Conservation (phyloP, 176 grass and related monocot genomes). For the Tillandsia fasciculata region DNA sequence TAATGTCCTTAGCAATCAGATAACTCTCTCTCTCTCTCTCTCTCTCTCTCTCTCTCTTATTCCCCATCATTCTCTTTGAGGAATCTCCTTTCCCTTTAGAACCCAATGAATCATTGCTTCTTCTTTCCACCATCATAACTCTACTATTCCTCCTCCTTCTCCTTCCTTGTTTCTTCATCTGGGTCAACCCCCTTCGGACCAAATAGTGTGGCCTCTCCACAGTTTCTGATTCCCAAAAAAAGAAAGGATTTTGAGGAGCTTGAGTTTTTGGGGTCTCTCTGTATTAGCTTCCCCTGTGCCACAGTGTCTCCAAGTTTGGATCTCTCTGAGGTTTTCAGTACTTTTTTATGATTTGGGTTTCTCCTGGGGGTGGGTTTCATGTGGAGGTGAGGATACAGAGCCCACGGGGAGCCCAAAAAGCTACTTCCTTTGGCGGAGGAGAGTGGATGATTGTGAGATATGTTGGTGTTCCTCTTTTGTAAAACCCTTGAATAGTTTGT, state of each 20-base stretch:
- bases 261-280: neutral
- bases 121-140: slow-evolving; percentile 4
- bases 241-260: neutral
- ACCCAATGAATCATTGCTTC: slow-evolving; percentile 31
- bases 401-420: neutral
- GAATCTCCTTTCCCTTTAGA: slow-evolving; percentile 20
- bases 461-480: neutral
- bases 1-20: slow-evolving; percentile 15
- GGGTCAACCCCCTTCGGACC: slow-evolving; percentile 2
- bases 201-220: neutral
- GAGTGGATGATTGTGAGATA: neutral
- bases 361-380: neutral
- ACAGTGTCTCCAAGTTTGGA: neutral
- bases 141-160: neutral
- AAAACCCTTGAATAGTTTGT: neutral
- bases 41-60: slow-evolving; percentile 8
- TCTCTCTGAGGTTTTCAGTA: neutral
- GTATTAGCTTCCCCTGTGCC: neutral
- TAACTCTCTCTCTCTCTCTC: slow-evolving; percentile 11
- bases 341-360: neutral
- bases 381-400: neutral
- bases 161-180: neutral
- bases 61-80: slow-evolving; percentile 20
- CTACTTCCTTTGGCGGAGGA: neutral
- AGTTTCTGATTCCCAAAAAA: neutral